Evolutionary conservation across 2,329 filamentous ascomycete species (phyloP).

Genomic region (Fusarium sambucinum): DNA sequence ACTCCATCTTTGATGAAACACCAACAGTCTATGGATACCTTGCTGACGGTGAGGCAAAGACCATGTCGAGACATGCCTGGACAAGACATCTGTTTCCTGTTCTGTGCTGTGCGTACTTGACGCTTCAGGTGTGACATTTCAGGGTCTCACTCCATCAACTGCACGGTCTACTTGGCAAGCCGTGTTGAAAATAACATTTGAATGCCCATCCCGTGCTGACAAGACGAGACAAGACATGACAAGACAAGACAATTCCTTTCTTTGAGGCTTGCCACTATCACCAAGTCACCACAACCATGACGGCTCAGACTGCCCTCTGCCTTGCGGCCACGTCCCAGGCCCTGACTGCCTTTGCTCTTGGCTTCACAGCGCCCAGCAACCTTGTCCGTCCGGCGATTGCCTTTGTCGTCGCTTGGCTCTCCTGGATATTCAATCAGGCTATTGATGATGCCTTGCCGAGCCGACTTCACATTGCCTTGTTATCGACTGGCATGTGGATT

Average conservation of each 20-base stretch:
- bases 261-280: neutral
- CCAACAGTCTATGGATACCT: neutral
- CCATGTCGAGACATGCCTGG: neutral
- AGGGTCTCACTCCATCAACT: neutral
- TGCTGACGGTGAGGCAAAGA: neutral
- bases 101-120: neutral
- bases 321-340: slow-evolving; percentile 20
- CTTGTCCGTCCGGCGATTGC: neutral
- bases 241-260: neutral
- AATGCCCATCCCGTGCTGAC: neutral
- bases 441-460: slow-evolving; percentile 16
- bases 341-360: slow-evolving; percentile 16
- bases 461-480: slow-evolving; percentile 33
- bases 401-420: slow-evolving; percentile 7
- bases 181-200: neutral
- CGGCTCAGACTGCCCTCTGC: neutral
- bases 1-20: slow-evolving; percentile 6
- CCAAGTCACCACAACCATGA: slow-evolving; percentile 12
- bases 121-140: neutral
- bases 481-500: slow-evolving; percentile 40
- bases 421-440: slow-evolving; percentile 26
- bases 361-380: slow-evolving; percentile 14
- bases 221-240: neutral
- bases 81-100: neutral
- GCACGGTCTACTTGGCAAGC: neutral